Percentiles rank a stretch among this genome's conserved stretches.
These are phyloP conservation scores for Leishmania lainsoni DNA, from an alignment of 208 protist genomes.

Conservation along the genomic window DNA sequence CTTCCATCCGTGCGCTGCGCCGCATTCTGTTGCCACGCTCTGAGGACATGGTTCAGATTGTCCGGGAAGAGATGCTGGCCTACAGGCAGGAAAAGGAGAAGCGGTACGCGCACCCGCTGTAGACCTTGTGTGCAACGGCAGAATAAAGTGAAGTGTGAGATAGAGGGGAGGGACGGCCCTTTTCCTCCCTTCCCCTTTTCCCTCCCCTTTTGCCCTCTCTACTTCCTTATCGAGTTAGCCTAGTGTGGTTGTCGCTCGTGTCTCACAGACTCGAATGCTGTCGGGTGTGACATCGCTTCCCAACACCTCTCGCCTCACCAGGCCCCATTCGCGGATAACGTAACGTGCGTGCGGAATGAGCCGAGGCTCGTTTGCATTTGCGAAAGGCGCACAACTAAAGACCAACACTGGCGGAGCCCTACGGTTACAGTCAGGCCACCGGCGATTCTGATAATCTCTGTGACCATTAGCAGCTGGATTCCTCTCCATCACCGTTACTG, in stretches of 20 bases:
- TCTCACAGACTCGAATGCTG: not conserved
- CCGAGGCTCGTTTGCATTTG: not conserved
- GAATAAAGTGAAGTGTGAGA: not conserved
- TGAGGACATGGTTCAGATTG: constrained; percentile 85
- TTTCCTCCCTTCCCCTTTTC: not conserved
- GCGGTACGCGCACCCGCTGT: constrained; percentile 15
- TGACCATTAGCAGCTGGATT: not conserved
- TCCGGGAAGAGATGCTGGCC: constrained; percentile 85
- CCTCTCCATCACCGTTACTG: not conserved
- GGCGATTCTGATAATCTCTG: not conserved
- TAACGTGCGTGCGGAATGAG: not conserved
- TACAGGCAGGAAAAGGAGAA: constrained; percentile 67
- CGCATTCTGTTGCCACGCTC: constrained; percentile 78
- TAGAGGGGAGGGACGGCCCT: not conserved
- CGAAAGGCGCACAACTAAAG: not conserved
- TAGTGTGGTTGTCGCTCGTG: not conserved
- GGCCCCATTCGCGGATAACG: not conserved
- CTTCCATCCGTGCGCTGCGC: constrained; percentile 62
- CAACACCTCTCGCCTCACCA: not conserved
- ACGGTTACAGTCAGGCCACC: not conserved
- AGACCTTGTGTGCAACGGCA: not conserved
- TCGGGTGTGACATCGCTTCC: not conserved
- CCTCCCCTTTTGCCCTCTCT: not conserved
- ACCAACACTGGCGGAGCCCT: too few species aligned
- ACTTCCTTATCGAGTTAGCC: not conserved